phyloP scores from a whole-genome alignment of 371 early-diverging fungal genomes.

The Fennellomyces sp. region DNA sequence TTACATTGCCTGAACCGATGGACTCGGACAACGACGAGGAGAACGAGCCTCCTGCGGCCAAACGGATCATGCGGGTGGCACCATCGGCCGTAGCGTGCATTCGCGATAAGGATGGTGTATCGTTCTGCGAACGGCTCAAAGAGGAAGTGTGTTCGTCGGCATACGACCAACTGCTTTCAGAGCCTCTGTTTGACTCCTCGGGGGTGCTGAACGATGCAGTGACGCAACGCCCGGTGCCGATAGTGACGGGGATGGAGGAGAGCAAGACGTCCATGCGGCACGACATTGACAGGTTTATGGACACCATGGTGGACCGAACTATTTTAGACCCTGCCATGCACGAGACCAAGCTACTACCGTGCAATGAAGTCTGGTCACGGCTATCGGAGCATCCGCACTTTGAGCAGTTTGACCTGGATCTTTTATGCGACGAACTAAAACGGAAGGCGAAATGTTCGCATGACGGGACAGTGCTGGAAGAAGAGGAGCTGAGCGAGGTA shows the following conservation, averaged over 20 bases:
- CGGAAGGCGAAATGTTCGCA: conserved; percentile 64
- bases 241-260: conserved; percentile 25
- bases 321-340: conserved; percentile 3
- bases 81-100: conserved; percentile 42
- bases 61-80: conserved; percentile 16
- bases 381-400: conserved; percentile 53
- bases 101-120: conserved; percentile 48
- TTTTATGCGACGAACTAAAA: conserved; percentile 60
- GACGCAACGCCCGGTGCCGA: conserved; percentile 42
- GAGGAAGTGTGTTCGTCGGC: conserved; percentile 55
- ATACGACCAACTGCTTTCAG: conserved; percentile 42
- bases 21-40: not conserved
- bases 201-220: conserved; percentile 39
- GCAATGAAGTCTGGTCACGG: conserved; percentile 46
- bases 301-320: conserved; percentile 13
- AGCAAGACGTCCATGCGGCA: not conserved
- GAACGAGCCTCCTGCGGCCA: conserved; percentile 1
- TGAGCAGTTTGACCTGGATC: conserved; percentile 60
- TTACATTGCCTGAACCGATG: conserved; percentile 7
- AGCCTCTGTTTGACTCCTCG: conserved; percentile 45
- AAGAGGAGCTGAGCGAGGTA: conserved; percentile 41
- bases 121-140: conserved; percentile 47
- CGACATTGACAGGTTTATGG: conserved; percentile 9
- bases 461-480: conserved; percentile 49
- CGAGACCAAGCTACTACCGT: conserved; percentile 12